These are phyloP conservation scores for Escovopsis weberi DNA, from an alignment of 2,329 filamentous ascomycete genomes.

Conservation along the genomic window DNA sequence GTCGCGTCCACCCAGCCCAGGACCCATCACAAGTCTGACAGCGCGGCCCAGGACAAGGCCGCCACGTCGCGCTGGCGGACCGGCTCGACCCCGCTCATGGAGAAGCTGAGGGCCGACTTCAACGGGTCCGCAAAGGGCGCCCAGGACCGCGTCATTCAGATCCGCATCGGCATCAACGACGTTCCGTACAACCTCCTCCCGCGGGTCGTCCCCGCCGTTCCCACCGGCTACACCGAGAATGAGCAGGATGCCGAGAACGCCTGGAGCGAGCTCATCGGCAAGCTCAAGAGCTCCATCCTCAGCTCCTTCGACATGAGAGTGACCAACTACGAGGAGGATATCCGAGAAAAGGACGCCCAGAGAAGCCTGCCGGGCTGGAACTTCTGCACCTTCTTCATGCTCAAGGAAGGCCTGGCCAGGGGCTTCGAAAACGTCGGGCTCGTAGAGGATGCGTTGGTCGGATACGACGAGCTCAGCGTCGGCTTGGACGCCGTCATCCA, in stretches of 20 bases:
- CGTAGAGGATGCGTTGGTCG: conserved; percentile 85
- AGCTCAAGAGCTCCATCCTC: conserved; percentile 77
- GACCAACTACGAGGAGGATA: conserved; percentile 91
- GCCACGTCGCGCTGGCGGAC: conserved; percentile 61
- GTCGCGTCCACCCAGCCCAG: conserved; percentile 65
- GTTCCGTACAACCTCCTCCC: conserved; percentile 51
- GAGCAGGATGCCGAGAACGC: conserved; percentile 67
- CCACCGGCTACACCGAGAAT: conserved; percentile 52
- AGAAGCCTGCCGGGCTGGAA: conserved; percentile 89
- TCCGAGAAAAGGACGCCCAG: conserved; percentile 84
- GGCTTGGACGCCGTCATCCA: conserved; percentile 72
- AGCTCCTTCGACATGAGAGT: conserved; percentile 84
- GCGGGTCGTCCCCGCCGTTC: conserved; percentile 46
- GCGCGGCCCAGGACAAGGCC: conserved; percentile 48
- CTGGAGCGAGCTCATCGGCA: conserved; percentile 71
- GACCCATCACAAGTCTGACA: conserved; percentile 40
- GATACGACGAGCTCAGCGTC: conserved; percentile 85
- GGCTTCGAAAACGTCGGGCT: conserved; percentile 94
- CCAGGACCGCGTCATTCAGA: conserved; percentile 68
- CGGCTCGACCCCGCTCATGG: conserved; percentile 67
- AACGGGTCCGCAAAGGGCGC: conserved; percentile 57
- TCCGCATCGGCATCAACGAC: conserved; percentile 61
- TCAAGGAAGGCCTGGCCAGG: conserved; percentile 86
- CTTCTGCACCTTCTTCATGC: conserved; percentile 96
- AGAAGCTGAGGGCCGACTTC: conserved; percentile 84